Evolutionary conservation across 192 early-diverging fungal species (phyloP), one percentile per base, ranked within the genome.

Genomic region (Coemansia sp.): DNA sequence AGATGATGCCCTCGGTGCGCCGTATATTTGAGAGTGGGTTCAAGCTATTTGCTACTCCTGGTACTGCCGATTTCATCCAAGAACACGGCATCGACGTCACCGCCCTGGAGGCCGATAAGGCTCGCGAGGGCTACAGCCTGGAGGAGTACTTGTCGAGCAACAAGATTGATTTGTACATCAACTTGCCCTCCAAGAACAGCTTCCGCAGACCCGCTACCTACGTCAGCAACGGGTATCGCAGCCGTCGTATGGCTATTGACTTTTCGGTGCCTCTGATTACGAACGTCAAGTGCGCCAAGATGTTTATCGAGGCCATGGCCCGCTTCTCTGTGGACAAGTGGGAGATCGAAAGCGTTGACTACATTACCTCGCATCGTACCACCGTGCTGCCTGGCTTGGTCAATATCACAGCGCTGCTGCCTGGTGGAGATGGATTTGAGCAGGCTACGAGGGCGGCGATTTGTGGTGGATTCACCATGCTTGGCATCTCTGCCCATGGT

Each of bases 231-330:
- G 97, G 97, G 37, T 99, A 99, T 86, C 88, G 89, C 68, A 92
- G 92, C 65, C 91, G 97, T 64, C 90, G 97, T 75, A 94, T 99
- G 94, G 97, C 97, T 36, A 93, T 99, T 31, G 97, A 99, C 81
- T 94, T 94, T 69, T 94, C 93, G 44, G 86, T 99, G 53, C 97
- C 97, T 9, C 85, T 99, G 73, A 95, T 99, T 76, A 99, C 97
- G 66, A 99, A 99, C 74, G 89, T 99, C 85, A 99, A 99, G 86
- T 98, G 96, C 75, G 97, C 97, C 70, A 98, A 98, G 87, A 78
- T 99, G 63, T 98, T 99, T 68, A 85, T 99, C 46, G 97, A 99
- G 85, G 97, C 97, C 0, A 84, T 98, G 64, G 89, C 92, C 15
- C 91, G 95, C 53, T 87, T 87, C 45, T 51, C 38, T 19, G 41